These are phyloP conservation scores for Graphilbum fragrans DNA, from an alignment of 2,329 filamentous ascomycete species.

Conservation along the genomic window DNA sequence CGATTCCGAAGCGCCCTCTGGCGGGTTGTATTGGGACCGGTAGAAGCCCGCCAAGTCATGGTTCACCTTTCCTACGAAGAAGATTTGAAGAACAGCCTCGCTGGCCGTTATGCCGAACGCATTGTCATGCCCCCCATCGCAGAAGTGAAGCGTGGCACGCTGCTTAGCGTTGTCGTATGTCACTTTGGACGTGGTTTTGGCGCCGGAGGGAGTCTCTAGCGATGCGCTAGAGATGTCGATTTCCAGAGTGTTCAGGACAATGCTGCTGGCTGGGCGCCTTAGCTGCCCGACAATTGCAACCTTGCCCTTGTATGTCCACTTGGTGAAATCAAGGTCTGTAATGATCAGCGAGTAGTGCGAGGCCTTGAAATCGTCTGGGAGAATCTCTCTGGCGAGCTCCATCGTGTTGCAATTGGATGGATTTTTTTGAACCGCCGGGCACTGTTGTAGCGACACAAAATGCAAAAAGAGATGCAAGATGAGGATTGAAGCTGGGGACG, in stretches of 20 bases:
- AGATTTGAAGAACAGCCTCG: conserved; percentile 46
- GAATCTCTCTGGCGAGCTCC: conserved; percentile 45
- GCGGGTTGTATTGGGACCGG: conserved; percentile 69
- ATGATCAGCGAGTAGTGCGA: conserved; percentile 77
- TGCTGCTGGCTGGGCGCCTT: conserved; percentile 57
- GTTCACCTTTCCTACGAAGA: conserved; percentile 69
- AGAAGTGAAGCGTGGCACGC: conserved; percentile 66
- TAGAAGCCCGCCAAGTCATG: conserved; percentile 98
- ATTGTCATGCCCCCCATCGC: conserved; percentile 35
- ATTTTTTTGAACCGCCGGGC: no score
- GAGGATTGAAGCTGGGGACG: no score
- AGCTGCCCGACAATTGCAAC: conserved; percentile 68
- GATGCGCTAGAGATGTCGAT: conserved; percentile 60
- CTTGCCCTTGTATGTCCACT: conserved; percentile 69
- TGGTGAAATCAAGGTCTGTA: conserved; percentile 63
- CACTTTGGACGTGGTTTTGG: conserved; percentile 46
- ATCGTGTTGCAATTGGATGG: no score
- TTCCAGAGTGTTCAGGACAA: conserved; percentile 77
- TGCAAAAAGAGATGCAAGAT: not conserved
- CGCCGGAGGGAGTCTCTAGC: conserved; percentile 44
- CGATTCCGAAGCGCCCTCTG: conserved; percentile 39
- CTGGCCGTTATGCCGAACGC: conserved; percentile 45
- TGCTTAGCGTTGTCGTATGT: conserved; percentile 75
- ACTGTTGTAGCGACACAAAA: no score
- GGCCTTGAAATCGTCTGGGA: conserved; percentile 60